phyloP scores from a whole-genome alignment of 2,329 filamentous ascomycete genomes.

The Claviceps spartinae region DNA sequence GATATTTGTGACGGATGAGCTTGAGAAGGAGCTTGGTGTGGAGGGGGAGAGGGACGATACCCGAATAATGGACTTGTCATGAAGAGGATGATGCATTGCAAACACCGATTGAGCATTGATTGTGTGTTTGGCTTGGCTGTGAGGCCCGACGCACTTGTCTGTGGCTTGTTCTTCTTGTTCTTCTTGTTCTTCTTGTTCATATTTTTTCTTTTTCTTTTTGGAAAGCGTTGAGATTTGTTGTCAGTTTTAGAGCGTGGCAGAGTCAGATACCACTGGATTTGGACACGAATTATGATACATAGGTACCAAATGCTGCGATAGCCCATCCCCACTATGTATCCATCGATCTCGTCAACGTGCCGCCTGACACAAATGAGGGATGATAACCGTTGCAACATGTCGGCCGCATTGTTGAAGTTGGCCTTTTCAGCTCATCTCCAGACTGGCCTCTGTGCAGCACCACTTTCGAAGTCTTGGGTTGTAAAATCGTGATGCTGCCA shows the following conservation, averaged over 20 bases:
- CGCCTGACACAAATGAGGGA: too few species aligned
- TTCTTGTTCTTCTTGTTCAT: not conserved
- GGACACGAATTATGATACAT: constrained; percentile 3
- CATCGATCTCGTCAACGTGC: not conserved
- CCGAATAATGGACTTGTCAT: constrained; percentile 28
- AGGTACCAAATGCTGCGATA: not conserved
- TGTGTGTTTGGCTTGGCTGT: too few species aligned
- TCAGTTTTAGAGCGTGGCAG: not conserved
- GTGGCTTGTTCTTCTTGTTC: not conserved
- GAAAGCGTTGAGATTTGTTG: not conserved
- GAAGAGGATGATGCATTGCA: not conserved
- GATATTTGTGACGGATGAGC: constrained; percentile 80
- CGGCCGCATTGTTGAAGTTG: too few species aligned
- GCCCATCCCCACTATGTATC: not conserved
- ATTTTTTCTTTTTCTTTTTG: not conserved
- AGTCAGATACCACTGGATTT: constrained; percentile 3
- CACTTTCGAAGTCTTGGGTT: too few species aligned
- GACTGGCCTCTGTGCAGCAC: too few species aligned
- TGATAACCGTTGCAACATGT: too few species aligned
- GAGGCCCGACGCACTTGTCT: too few species aligned
- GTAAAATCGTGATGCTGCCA: too few species aligned
- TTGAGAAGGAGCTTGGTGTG: constrained; percentile 69
- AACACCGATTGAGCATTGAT: too few species aligned
- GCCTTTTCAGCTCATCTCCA: too few species aligned
- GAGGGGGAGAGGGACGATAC: constrained; percentile 45